phyloP scores from a whole-genome alignment of 768 basidiomycete genomes.

The Mycena crocata region DNA sequence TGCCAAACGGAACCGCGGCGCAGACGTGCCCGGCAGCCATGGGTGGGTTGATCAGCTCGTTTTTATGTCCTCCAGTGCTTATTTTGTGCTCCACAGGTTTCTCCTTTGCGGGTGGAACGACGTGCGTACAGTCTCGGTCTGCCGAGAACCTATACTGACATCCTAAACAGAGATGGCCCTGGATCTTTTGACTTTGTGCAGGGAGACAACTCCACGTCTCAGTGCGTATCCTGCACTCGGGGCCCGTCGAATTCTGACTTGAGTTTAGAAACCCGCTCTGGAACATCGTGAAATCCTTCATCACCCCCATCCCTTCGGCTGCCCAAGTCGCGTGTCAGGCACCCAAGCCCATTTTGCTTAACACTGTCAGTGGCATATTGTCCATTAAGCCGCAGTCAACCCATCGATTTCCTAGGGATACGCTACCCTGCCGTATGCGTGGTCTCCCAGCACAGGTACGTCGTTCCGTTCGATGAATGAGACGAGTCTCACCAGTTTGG shows the following conservation, averaged over 20 bases:
- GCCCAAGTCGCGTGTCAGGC: conserved; percentile 76
- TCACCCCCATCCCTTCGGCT: conserved; percentile 73
- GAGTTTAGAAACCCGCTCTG: conserved; percentile 48
- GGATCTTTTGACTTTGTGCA: conserved; percentile 84
- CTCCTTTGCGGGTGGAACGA: conserved; percentile 84
- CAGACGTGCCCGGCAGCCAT: conserved; percentile 84
- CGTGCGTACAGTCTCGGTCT: conserved; percentile 55
- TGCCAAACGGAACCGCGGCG: conserved; percentile 74
- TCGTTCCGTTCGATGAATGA: background rate
- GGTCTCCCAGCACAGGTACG: conserved; percentile 63
- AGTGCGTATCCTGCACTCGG: conserved; percentile 26
- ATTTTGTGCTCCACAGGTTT: conserved; percentile 58
- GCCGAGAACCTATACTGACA: conserved; percentile 2
- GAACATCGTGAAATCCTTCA: conserved; percentile 72
- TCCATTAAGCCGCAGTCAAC: background rate
- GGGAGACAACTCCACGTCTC: conserved; percentile 71
- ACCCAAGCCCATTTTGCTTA: conserved; percentile 84
- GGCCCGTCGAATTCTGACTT: background rate
- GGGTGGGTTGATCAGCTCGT: conserved; percentile 55
- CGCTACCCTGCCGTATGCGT: conserved; percentile 75
- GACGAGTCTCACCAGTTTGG: background rate
- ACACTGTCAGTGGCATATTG: conserved; percentile 61
- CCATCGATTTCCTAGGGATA: conserved; percentile 60
- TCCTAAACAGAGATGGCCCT: conserved; percentile 73
- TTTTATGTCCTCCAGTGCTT: conserved; percentile 2